Evolutionary conservation across 768 basidiomycete species (phyloP), one percentile per base, ranked within the genome.

Genomic region (Fistulinella prunicolor): DNA sequence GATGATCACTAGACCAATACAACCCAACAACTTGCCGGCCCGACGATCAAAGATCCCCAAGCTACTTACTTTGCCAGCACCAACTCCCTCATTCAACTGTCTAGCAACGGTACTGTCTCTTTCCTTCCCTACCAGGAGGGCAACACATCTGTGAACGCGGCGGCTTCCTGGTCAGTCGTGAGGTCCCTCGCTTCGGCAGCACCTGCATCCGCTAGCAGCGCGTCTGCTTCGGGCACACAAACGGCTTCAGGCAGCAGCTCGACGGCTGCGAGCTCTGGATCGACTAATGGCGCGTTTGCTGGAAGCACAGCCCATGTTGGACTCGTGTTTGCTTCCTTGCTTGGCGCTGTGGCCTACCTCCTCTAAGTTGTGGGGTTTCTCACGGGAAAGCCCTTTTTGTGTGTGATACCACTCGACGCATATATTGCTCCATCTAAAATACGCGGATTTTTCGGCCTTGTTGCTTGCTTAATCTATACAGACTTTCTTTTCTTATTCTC

Each of bases 61-160:
- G 79, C 85, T 9, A 74, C 71, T 8, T 89, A 86, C 70, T 82
- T 81, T 53, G 85, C 85, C 4, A 75, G 80, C 26, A 75, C 73
- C 39, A 69, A 66, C 26, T 73, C 82, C 1, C 74, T 90, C 38
- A 77, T 90, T 14, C 88, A 90, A 63, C 77, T 90, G 22, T 73
- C 82, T 35, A 79, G 77, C 21, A 70, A 70, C 3, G 86, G 86
- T 39, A 67, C 70, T 1, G 72, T 89, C 17, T 78, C 73, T 12
- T 89, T 73, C 71, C 66, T 89, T 29, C 75, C 81, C 1, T 86
- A 78, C 69, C 74, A 64, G 50, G 66, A 75, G 41, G 72, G 69
- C n/a, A 67, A 74, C 48, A 60, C 67, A 8, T 59, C 60, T 19
- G 63, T 72, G 21, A 80, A 80, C 62, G 57, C 73, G 3, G 66